A percentile compares a stretch with the other conserved stretches of the same genome.
phyloP scores from a whole-genome alignment of 2,329 filamentous ascomycete species.

The Aaosphaeria pasadenensis region DNA sequence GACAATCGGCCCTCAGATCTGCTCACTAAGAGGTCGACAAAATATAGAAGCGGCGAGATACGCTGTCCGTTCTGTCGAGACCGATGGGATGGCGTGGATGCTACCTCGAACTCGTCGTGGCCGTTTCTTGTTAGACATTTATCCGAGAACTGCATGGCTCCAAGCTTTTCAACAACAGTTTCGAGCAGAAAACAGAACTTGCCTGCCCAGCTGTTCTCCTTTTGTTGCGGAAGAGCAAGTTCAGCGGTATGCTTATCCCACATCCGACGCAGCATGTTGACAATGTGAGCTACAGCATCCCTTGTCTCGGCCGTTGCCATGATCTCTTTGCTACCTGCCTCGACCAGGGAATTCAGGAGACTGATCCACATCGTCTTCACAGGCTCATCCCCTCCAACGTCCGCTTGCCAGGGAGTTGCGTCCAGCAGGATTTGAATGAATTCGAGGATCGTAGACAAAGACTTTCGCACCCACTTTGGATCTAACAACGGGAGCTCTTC shows the following conservation, averaged over 20 bases:
- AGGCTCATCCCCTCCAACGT: constrained; percentile 38
- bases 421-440: constrained; percentile 55
- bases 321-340: constrained; percentile 79
- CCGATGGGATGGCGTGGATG: constrained; percentile 65
- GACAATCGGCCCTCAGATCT: constrained; percentile 34
- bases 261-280: constrained; percentile 65
- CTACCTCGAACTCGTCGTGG: constrained; percentile 59
- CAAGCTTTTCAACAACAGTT: constrained; percentile 50
- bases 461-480: constrained; percentile 80
- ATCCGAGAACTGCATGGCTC: constrained; percentile 49
- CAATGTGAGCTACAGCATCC: constrained; percentile 69
- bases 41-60: constrained; percentile 62
- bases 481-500: constrained; percentile 84
- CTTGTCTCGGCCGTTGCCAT: constrained; percentile 83
- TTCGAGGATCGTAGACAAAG: constrained; percentile 63
- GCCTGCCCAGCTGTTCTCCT: constrained; percentile 44
- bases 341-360: constrained; percentile 61
- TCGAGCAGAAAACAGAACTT: constrained; percentile 52
- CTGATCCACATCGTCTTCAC: constrained; percentile 61
- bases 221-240: constrained; percentile 28
- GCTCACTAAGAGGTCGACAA: constrained; percentile 60
- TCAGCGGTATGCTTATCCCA: constrained; percentile 58
- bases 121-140: constrained; percentile 53
- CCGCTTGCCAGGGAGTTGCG: constrained; percentile 45
- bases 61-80: constrained; percentile 45